Percentiles rank a stretch among this genome's conserved stretches.
These are phyloP conservation scores for Nitzschia sp. DNA, from an alignment of 108 stramenopile species.

Conservation along the genomic window DNA sequence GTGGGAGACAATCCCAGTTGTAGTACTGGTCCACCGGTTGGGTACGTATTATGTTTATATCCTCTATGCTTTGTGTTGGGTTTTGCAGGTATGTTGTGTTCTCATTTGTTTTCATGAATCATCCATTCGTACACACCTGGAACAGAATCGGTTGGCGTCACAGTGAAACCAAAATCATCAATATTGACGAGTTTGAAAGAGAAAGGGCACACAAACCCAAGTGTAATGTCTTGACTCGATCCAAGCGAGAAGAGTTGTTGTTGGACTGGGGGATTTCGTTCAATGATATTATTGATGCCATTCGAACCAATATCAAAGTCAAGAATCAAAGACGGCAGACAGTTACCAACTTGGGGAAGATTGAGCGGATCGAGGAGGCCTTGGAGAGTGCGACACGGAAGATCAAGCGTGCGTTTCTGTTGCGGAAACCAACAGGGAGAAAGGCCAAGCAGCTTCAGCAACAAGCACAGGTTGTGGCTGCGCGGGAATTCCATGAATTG, in stretches of 20 bases:
- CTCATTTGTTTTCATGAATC: background rate
- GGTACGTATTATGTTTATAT: constrained; percentile 33
- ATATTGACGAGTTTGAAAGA: constrained; percentile 53
- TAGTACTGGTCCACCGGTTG: constrained; percentile 60
- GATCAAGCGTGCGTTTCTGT: constrained; percentile 39
- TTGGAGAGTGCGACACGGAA: constrained; percentile 45
- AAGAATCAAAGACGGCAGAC: constrained; percentile 71
- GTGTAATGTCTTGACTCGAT: constrained; percentile 55
- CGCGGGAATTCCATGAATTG: constrained; percentile 1
- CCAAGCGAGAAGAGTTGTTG: constrained; percentile 58
- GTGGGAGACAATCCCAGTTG: constrained; percentile 80
- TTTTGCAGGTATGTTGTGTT: too few relatives aligned
- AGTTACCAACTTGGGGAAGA: constrained; percentile 57
- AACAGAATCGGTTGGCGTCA: constrained; percentile 43
- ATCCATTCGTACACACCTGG: background rate
- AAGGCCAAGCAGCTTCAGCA: constrained; percentile 28
- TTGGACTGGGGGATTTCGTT: constrained; percentile 57
- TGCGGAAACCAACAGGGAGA: constrained; percentile 28
- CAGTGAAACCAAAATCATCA: constrained; percentile 24
- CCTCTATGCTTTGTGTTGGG: too few relatives aligned
- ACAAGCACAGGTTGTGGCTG: constrained; percentile 24
- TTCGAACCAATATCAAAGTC: constrained; percentile 52
- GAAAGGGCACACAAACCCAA: constrained; percentile 38
- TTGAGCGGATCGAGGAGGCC: constrained; percentile 50
- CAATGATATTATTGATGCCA: constrained; percentile 58